These are phyloP conservation scores for Suillus subluteus DNA, from an alignment of 768 basidiomycete species.

Conservation along the genomic window DNA sequence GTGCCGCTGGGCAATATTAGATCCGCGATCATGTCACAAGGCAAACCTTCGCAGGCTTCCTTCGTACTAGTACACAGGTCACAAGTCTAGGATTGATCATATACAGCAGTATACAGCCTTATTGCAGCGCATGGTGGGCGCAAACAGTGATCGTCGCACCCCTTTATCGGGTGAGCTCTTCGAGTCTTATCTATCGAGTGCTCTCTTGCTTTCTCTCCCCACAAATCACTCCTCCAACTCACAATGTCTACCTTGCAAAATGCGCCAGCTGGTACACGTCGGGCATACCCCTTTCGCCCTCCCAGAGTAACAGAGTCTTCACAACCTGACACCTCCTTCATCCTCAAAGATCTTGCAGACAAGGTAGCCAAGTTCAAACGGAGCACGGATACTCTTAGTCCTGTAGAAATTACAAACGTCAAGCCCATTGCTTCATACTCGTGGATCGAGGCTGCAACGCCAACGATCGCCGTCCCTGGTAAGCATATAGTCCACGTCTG, in stretches of 20 bases:
- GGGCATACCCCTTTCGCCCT: not conserved
- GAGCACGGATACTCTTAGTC: constrained; percentile 14
- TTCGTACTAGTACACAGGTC: not conserved
- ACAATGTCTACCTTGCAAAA: not conserved
- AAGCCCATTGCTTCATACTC: constrained; percentile 55
- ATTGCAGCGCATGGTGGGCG: not conserved
- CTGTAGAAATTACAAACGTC: constrained; percentile 42
- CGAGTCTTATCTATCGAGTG: not conserved
- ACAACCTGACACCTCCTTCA: constrained; percentile 16
- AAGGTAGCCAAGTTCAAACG: constrained; percentile 21
- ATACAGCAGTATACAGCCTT: not conserved
- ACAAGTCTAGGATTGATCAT: not conserved
- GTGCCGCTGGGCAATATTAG: not conserved
- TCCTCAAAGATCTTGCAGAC: constrained; percentile 27
- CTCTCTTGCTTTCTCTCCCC: not conserved
- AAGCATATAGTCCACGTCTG: not conserved
- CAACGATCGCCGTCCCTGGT: constrained; percentile 60
- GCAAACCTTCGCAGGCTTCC: not conserved
- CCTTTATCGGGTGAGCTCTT: not conserved
- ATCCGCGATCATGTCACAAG: not conserved
- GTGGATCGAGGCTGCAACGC: constrained; percentile 46
- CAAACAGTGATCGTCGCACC: constrained; percentile 2
- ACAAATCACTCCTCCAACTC: not conserved
- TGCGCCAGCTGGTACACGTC: not conserved
- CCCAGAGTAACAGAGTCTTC: not conserved